These are phyloP conservation scores for Fusarium beomiforme DNA, from an alignment of 2,329 filamentous ascomycete species.

Conservation along the genomic window DNA sequence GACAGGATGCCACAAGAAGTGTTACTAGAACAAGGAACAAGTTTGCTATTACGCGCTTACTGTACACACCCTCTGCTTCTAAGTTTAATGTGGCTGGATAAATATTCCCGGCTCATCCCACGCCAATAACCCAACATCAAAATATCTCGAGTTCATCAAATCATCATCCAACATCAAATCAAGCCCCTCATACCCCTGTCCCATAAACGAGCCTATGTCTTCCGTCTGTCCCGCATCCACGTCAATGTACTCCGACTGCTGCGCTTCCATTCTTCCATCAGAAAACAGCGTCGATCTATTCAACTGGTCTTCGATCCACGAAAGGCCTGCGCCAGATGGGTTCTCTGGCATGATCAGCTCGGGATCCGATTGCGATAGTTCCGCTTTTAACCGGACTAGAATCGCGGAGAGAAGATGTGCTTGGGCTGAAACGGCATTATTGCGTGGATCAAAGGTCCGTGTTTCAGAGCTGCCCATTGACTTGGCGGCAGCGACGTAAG, in stretches of 20 bases:
- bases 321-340: background rate
- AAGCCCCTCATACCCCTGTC: rapidly evolving
- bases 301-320: background rate
- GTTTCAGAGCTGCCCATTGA: background rate
- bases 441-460: background rate
- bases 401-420: background rate
- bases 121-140: background rate
- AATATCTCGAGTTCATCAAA: background rate
- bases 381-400: background rate
- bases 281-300: background rate
- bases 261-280: background rate
- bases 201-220: background rate
- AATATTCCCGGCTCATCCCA: background rate
- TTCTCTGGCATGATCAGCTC: background rate
- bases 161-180: background rate
- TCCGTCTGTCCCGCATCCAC: background rate
- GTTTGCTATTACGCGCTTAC: background rate
- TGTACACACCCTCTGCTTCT: too few relatives aligned
- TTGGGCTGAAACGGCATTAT: background rate
- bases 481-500: background rate
- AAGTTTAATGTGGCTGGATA: background rate
- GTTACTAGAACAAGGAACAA: rapidly evolving
- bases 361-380: rapidly evolving
- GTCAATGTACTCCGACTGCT: background rate
- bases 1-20: rapidly evolving